Percentiles rank a stretch among this genome's conserved stretches.
These are phyloP conservation scores for Pseudoscleropodium purum DNA, from an alignment of 225 moss, liverwort and hornwort species.

Conservation along the genomic window DNA sequence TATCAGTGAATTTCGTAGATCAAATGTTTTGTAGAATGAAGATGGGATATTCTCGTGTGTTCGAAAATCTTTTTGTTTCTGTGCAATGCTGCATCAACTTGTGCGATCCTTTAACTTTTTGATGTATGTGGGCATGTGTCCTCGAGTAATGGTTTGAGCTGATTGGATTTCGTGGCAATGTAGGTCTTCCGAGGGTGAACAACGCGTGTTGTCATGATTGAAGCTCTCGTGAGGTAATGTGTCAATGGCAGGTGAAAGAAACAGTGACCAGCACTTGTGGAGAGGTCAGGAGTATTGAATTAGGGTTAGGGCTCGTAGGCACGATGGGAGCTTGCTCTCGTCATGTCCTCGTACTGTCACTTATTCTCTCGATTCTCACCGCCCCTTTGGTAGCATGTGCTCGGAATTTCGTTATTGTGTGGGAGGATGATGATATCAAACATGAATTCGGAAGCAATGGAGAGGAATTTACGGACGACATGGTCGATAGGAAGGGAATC, in stretches of 20 bases:
- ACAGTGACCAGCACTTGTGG: background rate
- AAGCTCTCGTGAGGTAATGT: background rate
- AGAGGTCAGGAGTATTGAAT: background rate
- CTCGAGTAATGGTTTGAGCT: background rate
- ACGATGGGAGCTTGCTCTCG: slow-evolving; percentile 13
- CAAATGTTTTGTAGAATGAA: background rate
- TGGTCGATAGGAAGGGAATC: slow-evolving; percentile 17
- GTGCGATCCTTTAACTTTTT: background rate
- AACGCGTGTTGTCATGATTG: background rate
- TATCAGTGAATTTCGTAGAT: background rate
- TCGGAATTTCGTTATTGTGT: slow-evolving; percentile 48
- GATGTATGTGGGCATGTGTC: background rate
- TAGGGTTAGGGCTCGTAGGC: background rate
- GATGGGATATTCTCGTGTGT: background rate
- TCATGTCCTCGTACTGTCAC: background rate
- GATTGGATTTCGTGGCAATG: background rate
- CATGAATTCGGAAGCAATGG: slow-evolving; percentile 17
- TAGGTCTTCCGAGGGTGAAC: background rate
- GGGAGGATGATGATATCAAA: slow-evolving; percentile 44
- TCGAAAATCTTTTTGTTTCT: background rate
- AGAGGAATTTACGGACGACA: slow-evolving; percentile 10
- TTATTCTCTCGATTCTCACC: background rate
- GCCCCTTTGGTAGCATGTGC: slow-evolving; percentile 14
- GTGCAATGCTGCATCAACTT: background rate
- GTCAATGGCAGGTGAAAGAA: background rate